These are phyloP conservation scores for Aegle marmelos DNA, from an alignment of 345 rosid species.

Conservation along the genomic window DNA sequence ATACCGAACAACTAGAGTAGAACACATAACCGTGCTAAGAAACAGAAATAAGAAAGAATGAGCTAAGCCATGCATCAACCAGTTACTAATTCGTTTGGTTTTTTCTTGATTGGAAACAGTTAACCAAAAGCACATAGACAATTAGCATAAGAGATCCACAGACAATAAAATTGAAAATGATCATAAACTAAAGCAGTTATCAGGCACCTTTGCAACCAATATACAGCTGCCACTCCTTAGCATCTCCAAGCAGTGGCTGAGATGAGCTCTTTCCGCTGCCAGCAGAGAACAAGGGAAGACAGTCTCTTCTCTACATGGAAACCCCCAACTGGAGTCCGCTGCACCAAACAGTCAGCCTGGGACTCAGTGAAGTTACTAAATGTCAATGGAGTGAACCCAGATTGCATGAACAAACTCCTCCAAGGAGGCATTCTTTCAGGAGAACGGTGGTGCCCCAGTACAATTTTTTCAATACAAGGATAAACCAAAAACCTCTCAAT, in stretches of 20 bases:
- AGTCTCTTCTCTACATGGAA: conserved; percentile 84
- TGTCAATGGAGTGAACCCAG: conserved; percentile 60
- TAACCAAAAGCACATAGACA: conserved; percentile 41
- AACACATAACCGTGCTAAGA: conserved; percentile 18
- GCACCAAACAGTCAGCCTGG: conserved; percentile 82
- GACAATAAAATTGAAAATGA: conserved; percentile 24
- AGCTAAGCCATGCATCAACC: conserved; percentile 27
- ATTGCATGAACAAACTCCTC: conserved; percentile 67
- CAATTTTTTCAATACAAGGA: conserved; percentile 64
- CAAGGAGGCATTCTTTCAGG: conserved; percentile 60
- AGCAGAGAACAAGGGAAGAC: conserved; percentile 68
- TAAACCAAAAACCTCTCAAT: conserved; percentile 74
- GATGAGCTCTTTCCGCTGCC: conserved; percentile 85
- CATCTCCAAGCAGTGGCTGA: conserved; percentile 90
- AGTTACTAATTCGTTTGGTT: conserved; percentile 35
- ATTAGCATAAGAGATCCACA: conserved; percentile 41
- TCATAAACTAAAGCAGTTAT: conserved; percentile 35
- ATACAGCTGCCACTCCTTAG: conserved; percentile 24
- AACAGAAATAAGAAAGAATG: conserved; percentile 22
- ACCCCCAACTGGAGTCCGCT: conserved; percentile 64
- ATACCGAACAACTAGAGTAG: conserved; percentile 12
- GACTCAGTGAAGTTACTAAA: conserved; percentile 81
- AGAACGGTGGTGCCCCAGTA: conserved; percentile 60
- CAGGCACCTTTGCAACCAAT: conserved; percentile 31
- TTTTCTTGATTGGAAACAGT: conserved; percentile 36